A percentile compares a stretch with the other conserved stretches of the same genome.
phyloP scores from a whole-genome alignment of 2,329 filamentous ascomycete genomes.

The Fusarium chaquense region DNA sequence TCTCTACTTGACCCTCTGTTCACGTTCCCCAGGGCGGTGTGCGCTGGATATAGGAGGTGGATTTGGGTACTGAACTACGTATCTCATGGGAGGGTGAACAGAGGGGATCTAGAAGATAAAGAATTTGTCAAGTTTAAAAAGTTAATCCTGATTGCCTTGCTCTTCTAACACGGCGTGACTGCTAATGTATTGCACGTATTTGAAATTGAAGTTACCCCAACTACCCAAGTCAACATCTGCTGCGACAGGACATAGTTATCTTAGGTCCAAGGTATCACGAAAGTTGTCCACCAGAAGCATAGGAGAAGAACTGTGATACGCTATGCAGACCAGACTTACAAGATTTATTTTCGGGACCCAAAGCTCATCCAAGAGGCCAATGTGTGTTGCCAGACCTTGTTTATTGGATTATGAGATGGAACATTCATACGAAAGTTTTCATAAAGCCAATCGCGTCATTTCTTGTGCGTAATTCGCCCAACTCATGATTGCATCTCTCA shows the following conservation, averaged over 20 bases:
- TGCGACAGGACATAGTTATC: too few relatives aligned
- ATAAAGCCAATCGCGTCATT: background rate
- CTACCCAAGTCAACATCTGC: too few relatives aligned
- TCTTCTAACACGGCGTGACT: constrained; percentile 10
- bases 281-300: background rate
- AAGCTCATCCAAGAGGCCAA: background rate
- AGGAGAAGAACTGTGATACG: background rate
- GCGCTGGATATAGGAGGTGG: constrained; percentile 23
- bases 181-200: background rate
- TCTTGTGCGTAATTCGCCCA: background rate
- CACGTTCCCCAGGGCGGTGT: constrained; percentile 17
- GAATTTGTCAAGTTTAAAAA: constrained; percentile 41
- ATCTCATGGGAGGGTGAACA: constrained; percentile 27
- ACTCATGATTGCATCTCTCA: background rate
- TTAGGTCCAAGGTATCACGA: too few relatives aligned
- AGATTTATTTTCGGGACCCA: background rate
- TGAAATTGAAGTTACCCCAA: background rate
- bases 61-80: constrained; percentile 22
- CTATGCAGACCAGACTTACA: background rate
- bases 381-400: background rate
- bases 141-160: constrained; percentile 29
- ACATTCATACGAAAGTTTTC: background rate
- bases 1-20: constrained; percentile 41
- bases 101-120: constrained; percentile 39
- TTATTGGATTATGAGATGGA: background rate